phyloP scores from a whole-genome alignment of 1,284 basidiomycete species.

The Moesziomyces globuligerus region DNA sequence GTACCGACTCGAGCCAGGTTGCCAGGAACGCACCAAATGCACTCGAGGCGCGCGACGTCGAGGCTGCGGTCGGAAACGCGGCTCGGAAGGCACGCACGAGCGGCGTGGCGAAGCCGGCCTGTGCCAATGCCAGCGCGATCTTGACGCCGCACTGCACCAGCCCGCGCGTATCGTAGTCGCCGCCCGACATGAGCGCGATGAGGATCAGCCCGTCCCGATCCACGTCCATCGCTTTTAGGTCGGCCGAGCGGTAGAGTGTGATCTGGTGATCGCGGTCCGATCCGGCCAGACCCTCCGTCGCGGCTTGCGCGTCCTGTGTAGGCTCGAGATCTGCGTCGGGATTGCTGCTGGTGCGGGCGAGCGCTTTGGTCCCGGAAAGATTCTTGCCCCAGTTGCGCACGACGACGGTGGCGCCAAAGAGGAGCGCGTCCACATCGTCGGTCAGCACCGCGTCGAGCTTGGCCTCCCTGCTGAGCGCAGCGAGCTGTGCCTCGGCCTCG shows the following conservation, averaged over 20 bases:
- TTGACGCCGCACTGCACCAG: constrained; percentile 54
- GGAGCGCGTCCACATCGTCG: constrained; percentile 90
- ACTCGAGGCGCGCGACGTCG: neutral
- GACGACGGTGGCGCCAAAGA: constrained; percentile 85
- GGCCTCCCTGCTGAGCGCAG: constrained; percentile 81
- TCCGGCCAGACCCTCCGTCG: constrained; percentile 17
- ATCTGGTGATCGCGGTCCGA: constrained; percentile 25
- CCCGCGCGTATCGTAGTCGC: constrained; percentile 78
- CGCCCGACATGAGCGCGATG: constrained; percentile 85
- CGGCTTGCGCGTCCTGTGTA: neutral
- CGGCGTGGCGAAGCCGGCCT: constrained; percentile 68
- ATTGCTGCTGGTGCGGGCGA: constrained; percentile 21
- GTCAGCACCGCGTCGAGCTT: constrained; percentile 88
- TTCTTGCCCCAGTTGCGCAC: constrained; percentile 74
- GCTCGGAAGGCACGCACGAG: constrained; percentile 73
- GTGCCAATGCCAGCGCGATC: constrained; percentile 70
- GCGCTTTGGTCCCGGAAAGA: constrained; percentile 26
- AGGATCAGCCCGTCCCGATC: constrained; percentile 82
- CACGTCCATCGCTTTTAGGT: constrained; percentile 67
- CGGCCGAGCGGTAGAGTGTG: constrained; percentile 8
- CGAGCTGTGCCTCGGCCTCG: constrained; percentile 95
- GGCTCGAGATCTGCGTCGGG: constrained; percentile 21
- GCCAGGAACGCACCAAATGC: constrained; percentile 30
- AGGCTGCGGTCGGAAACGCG: constrained; percentile 18
- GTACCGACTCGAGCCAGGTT: constrained; percentile 39